Percentiles rank a stretch among this genome's conserved stretches.
These are phyloP conservation scores for Suhomyces pyralidae DNA, from an alignment of 805 yeast genomes.

Conservation along the genomic window DNA sequence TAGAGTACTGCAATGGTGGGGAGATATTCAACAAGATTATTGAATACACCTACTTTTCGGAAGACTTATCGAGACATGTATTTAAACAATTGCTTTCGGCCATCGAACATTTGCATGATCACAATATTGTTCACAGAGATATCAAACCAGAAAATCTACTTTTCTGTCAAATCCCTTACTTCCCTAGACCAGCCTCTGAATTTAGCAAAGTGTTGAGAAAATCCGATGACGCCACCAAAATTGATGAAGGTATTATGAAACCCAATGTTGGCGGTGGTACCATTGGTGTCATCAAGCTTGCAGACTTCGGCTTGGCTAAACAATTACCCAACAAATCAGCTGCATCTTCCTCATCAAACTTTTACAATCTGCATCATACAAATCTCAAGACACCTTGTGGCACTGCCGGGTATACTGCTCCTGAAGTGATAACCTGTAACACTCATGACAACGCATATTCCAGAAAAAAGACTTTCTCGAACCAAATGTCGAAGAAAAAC, in stretches of 20 bases:
- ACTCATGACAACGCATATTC: constrained; percentile 4
- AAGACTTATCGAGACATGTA: constrained; percentile 68
- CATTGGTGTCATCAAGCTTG: constrained; percentile 61
- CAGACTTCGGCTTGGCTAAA: constrained; percentile 70
- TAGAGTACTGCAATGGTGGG: constrained; percentile 74
- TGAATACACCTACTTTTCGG: constrained; percentile 71
- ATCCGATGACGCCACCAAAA: constrained; percentile 57
- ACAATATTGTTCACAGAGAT: constrained; percentile 74
- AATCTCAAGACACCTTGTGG: constrained; percentile 70
- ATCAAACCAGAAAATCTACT: constrained; percentile 78
- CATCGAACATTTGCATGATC: constrained; percentile 62
- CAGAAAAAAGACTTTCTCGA: constrained; percentile 10
- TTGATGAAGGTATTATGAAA: constrained; percentile 59
- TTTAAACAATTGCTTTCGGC: constrained; percentile 71
- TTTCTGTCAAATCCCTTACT: constrained; percentile 52
- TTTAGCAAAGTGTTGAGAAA: constrained; percentile 33
- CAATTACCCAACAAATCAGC: constrained; percentile 29
- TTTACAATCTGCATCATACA: background rate
- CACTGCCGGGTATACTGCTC: constrained; percentile 73
- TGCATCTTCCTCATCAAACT: background rate
- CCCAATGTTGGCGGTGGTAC: constrained; percentile 59
- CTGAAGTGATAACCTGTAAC: constrained; percentile 56
- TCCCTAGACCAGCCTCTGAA: constrained; percentile 36
- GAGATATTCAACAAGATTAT: constrained; percentile 80
- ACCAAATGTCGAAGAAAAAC: constrained; percentile 36